Evolutionary conservation across 331 rosid species (phyloP).

Genomic region (Acacia concinna): DNA sequence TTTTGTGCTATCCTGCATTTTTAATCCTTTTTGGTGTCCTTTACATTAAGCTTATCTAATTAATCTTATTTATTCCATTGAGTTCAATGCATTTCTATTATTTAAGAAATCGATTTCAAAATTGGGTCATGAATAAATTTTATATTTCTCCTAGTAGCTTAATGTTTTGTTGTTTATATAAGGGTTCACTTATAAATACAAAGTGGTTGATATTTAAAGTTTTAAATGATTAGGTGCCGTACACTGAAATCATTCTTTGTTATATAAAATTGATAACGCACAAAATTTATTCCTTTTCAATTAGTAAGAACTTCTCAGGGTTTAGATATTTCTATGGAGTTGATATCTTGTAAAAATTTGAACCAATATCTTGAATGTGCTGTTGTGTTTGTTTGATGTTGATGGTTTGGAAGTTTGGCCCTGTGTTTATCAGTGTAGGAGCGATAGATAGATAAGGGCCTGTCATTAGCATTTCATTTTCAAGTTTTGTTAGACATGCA

Average conservation of each 20-base stretch:
- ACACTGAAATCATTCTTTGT: neutral
- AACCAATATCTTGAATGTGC: neutral
- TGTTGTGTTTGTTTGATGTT: neutral
- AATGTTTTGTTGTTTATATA: neutral
- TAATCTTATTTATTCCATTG: neutral
- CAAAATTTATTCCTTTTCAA: neutral
- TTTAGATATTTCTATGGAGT: neutral
- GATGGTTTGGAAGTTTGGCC: neutral
- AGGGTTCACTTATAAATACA: neutral
- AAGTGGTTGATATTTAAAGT: neutral
- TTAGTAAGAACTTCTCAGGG: neutral
- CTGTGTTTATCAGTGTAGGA: neutral
- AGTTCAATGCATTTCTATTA: neutral
- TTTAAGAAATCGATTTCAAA: neutral
- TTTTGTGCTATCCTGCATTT: neutral
- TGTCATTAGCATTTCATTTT: neutral
- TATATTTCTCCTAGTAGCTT: neutral
- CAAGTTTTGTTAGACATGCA: neutral
- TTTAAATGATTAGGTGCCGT: neutral
- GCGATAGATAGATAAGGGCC: neutral
- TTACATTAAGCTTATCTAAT: constrained; percentile 15
- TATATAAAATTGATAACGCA: neutral
- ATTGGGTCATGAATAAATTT: neutral
- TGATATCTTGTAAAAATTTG: neutral
- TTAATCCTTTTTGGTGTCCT: neutral